Evolutionary conservation across 148 eudicot species (phyloP).

Genomic region (Pharnaceum exiguum): DNA sequence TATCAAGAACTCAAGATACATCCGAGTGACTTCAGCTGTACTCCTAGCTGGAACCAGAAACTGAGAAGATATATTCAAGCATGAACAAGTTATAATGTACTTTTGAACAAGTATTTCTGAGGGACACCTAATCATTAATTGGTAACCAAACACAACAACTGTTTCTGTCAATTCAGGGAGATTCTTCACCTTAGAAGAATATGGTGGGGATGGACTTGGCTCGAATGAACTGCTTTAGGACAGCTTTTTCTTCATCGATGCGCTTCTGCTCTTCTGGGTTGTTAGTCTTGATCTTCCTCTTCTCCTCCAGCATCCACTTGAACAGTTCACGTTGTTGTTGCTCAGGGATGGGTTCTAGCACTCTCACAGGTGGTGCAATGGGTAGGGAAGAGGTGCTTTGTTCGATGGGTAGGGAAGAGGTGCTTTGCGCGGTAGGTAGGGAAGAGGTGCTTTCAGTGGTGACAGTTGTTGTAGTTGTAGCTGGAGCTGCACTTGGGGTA

Average conservation of each 20-base stretch:
- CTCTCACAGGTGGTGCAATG: constrained; percentile 28
- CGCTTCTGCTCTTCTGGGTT: constrained; percentile 68
- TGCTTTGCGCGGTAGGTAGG: constrained; percentile 18
- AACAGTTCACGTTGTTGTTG: constrained; percentile 76
- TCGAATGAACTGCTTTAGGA: constrained; percentile 77
- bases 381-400: constrained; percentile 21
- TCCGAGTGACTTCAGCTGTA: too few relatives aligned
- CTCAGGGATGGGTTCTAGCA: constrained; percentile 53
- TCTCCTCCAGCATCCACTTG: constrained; percentile 94
- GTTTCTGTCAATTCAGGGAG: background rate
- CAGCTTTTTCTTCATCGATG: constrained; percentile 82
- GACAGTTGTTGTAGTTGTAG: constrained; percentile 14
- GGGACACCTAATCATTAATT: background rate
- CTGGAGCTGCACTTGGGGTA: constrained; percentile 17
- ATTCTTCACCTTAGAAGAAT: constrained; percentile 15
- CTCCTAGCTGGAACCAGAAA: background rate
- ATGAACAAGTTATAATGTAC: background rate
- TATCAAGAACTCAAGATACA: too few relatives aligned
- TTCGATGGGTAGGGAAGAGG: constrained; percentile 7
- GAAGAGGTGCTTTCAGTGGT: constrained; percentile 6
- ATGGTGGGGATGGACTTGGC: constrained; percentile 67
- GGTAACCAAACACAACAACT: background rate
- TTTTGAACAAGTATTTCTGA: too few relatives aligned
- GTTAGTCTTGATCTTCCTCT: constrained; percentile 77
- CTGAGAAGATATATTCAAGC: background rate